Percentiles rank a stretch among this genome's conserved stretches.
These are phyloP conservation scores for Calocera cornea DNA, from an alignment of 768 basidiomycete genomes.

Conservation along the genomic window DNA sequence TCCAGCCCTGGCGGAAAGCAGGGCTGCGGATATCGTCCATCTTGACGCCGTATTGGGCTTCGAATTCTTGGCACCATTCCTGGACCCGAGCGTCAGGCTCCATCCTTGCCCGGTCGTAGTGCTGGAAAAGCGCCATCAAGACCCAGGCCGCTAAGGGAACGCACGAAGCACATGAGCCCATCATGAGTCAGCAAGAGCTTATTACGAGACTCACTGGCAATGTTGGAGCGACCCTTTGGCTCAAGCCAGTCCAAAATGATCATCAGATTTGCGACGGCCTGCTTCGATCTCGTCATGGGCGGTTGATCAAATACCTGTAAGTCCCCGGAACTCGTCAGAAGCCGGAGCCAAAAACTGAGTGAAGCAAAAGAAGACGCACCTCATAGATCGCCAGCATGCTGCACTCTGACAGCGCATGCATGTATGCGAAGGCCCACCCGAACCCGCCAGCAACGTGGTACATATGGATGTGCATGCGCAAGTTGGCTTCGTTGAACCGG, in stretches of 20 bases:
- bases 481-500: conserved; percentile 53
- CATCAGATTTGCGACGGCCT: conserved; percentile 31
- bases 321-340: neutral
- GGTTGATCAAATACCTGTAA: neutral
- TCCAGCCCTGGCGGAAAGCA: neutral
- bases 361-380: conserved; percentile 31
- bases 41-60: neutral
- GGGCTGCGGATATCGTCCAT: neutral
- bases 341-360: neutral
- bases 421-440: conserved; percentile 68
- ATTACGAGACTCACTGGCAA: conserved; percentile 30
- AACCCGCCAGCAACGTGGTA: conserved; percentile 62
- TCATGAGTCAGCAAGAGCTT: neutral
- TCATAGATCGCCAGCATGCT: conserved; percentile 48
- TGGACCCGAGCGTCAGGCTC: neutral
- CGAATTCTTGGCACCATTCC: neutral
- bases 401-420: conserved; percentile 61
- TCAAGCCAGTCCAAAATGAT: conserved; percentile 31
- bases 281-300: conserved; percentile 19
- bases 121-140: neutral
- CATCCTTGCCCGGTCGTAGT: neutral
- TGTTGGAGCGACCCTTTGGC: conserved; percentile 30
- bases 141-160: neutral
- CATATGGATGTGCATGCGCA: conserved; percentile 41
- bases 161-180: neutral